Percentiles rank a stretch among this genome's conserved stretches.
These are phyloP conservation scores for Trichoderma oligosporum DNA, from an alignment of 2,329 filamentous ascomycete species.

Conservation along the genomic window DNA sequence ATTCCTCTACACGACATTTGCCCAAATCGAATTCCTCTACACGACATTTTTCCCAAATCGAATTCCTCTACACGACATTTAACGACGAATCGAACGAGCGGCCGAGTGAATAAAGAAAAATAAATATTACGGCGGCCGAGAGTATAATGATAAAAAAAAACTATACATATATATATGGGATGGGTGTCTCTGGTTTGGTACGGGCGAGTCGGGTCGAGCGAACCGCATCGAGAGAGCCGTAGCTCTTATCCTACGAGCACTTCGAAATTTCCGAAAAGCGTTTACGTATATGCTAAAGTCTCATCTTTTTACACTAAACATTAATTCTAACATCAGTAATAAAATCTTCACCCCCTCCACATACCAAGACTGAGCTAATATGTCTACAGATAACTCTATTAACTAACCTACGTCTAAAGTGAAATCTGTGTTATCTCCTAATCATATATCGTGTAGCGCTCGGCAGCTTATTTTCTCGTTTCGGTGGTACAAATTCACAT, in stretches of 20 bases:
- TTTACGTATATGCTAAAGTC: background rate
- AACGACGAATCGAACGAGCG: background rate
- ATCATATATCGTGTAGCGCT: background rate
- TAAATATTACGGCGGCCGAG: background rate
- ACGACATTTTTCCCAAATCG: background rate
- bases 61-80: background rate
- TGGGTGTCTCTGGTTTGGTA: too few relatives aligned
- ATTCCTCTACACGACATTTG: background rate
- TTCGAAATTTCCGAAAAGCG: background rate
- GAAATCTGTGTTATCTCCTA: background rate
- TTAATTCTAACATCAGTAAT: background rate
- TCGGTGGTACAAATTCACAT: background rate
- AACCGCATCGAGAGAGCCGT: background rate
- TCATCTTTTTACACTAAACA: background rate
- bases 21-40: background rate
- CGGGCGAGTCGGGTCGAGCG: background rate
- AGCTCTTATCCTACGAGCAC: background rate
- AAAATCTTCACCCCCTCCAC: background rate
- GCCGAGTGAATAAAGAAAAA: background rate
- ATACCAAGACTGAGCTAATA: background rate
- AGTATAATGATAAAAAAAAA: too few relatives aligned
- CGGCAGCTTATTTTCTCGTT: background rate
- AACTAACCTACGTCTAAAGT: background rate
- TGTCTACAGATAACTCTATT: too few relatives aligned
- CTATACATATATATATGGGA: too few relatives aligned